phyloP scores from a whole-genome alignment of 179 eudicot species.

The Nepenthes alata region DNA sequence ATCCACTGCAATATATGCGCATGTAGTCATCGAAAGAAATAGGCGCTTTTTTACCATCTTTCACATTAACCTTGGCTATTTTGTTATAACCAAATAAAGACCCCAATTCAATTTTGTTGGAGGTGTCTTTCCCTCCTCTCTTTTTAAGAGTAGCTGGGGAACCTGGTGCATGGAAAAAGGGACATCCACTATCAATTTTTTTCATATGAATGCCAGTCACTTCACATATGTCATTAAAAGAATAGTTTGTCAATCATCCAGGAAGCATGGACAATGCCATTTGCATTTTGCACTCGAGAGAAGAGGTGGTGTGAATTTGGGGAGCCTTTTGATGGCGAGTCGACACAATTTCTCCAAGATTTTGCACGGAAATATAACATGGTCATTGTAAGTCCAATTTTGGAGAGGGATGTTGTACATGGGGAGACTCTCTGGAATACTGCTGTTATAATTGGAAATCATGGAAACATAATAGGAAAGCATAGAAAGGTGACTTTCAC shows the following conservation, averaged over 20 bases:
- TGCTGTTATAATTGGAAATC: constrained; percentile 84
- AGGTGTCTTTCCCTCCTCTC: too few species aligned
- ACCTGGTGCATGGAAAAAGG: too few species aligned
- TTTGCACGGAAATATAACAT: constrained; percentile 77
- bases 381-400: constrained; percentile 85
- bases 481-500: constrained; percentile 62
- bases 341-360: constrained; percentile 69
- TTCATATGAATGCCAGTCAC: too few species aligned
- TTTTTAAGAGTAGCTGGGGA: too few species aligned
- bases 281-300: constrained; percentile 95
- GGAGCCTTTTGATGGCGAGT: constrained; percentile 85
- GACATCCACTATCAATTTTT: too few species aligned
- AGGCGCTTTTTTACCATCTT: too few species aligned
- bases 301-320: constrained; percentile 97
- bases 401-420: constrained; percentile 81
- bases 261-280: constrained; percentile 99
- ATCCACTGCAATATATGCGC: too few species aligned
- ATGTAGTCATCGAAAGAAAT: too few species aligned
- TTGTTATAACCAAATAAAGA: too few species aligned
- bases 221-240: background rate
- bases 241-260: constrained; percentile 11
- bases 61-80: too few species aligned
- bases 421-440: constrained; percentile 98
- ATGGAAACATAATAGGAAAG: constrained; percentile 84
- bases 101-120: too few species aligned